Percentiles rank a stretch among this genome's conserved stretches.
Conservation (phyloP, 495 filamentous ascomycete species). For the Thozetella sp. region DNA sequence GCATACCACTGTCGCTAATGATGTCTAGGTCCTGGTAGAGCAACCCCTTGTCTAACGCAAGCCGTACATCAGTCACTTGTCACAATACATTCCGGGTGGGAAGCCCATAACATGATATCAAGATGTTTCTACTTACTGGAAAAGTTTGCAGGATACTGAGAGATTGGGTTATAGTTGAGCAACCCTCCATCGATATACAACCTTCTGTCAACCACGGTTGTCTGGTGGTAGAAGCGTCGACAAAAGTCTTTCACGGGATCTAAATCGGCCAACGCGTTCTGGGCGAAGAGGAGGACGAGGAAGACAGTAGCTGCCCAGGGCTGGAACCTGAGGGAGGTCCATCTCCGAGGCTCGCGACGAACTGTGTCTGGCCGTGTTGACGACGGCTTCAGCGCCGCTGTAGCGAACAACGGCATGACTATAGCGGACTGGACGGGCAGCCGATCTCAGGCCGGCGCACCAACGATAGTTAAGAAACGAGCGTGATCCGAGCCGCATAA, state of each 20-base stretch:
- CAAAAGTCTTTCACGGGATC: constrained; percentile 52
- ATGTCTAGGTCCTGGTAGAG: constrained; percentile 50
- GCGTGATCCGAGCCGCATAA: too few relatives aligned
- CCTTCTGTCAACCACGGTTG: constrained; percentile 47
- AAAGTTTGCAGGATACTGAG: constrained; percentile 46
- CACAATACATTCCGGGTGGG: too few relatives aligned
- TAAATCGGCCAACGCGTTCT: constrained; percentile 10
- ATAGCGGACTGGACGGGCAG: too few relatives aligned
- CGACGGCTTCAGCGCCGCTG: too few relatives aligned
- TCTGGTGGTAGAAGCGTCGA: constrained; percentile 51
- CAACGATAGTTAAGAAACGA: too few relatives aligned
- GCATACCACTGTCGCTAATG: constrained; percentile 39
- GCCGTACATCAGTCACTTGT: constrained; percentile 4
- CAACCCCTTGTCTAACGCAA: constrained; percentile 37
- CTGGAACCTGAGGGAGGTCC: neutral
- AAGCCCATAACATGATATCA: neutral
- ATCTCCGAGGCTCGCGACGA: neutral
- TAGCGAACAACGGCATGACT: too few relatives aligned
- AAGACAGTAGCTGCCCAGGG: neutral
- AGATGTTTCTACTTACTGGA: constrained; percentile 35
- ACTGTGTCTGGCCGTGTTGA: neutral
- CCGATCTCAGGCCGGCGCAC: too few relatives aligned
- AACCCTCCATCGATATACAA: constrained; percentile 59
- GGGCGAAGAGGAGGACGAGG: neutral
- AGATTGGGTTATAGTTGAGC: constrained; percentile 45